Percentiles rank a stretch among this genome's conserved stretches.
phyloP scores from a whole-genome alignment of 1,139 yeast species.

The Diutina siamensis region DNA sequence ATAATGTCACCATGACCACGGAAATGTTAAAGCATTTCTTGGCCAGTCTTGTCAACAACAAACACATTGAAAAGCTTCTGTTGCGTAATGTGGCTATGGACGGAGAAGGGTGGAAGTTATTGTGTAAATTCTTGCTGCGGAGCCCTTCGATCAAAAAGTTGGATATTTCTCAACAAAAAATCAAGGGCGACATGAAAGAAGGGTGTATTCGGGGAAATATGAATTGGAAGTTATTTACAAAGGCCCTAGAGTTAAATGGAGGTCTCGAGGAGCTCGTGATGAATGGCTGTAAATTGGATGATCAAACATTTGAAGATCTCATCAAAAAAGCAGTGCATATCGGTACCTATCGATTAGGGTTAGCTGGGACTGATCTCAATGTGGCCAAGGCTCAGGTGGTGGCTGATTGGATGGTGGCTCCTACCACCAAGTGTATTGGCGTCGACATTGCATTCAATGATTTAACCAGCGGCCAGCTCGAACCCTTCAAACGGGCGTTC shows the following conservation, averaged over 20 bases:
- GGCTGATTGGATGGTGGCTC: slow-evolving; percentile 49
- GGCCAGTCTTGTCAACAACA: slow-evolving; percentile 48
- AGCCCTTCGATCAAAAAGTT: slow-evolving; percentile 51
- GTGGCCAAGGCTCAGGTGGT: slow-evolving; percentile 36
- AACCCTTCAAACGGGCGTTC: slow-evolving; percentile 36
- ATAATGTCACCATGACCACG: slow-evolving; percentile 67
- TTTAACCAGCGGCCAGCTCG: slow-evolving; percentile 41
- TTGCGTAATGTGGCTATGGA: slow-evolving; percentile 56
- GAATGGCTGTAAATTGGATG: slow-evolving; percentile 63
- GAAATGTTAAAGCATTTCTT: slow-evolving; percentile 70
- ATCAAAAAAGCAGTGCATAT: slow-evolving; percentile 41
- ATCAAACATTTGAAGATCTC: slow-evolving; percentile 37
- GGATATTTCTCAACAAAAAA: slow-evolving; percentile 71
- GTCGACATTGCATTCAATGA: slow-evolving; percentile 80
- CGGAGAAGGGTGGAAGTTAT: slow-evolving; percentile 56
- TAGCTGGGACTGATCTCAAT: slow-evolving; percentile 62
- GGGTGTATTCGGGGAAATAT: slow-evolving; percentile 45
- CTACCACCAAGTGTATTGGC: slow-evolving; percentile 54
- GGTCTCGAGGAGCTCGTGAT: slow-evolving; percentile 78
- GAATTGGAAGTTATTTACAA: slow-evolving; percentile 67
- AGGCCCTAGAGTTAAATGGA: slow-evolving; percentile 45
- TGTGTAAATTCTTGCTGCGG: slow-evolving; percentile 57
- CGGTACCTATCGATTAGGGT: slow-evolving; percentile 60
- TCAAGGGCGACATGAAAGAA: slow-evolving; percentile 38
- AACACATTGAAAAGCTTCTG: slow-evolving; percentile 46